A percentile compares a stretch with the other conserved stretches of the same genome.
These are phyloP conservation scores for Fraxinus platypoda DNA, from an alignment of 305 asterid genomes.

Conservation along the genomic window DNA sequence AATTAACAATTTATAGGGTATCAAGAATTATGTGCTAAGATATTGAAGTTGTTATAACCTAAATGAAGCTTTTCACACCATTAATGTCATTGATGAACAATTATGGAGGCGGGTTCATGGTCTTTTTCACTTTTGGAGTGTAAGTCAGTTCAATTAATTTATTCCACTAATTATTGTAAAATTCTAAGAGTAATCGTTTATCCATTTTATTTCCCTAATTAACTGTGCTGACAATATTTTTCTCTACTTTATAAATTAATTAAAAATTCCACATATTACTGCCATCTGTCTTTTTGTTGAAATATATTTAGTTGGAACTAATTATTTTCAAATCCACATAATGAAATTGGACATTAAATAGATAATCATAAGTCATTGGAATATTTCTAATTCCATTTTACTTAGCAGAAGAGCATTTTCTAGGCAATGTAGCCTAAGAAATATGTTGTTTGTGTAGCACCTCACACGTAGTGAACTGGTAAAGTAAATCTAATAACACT, in stretches of 20 bases:
- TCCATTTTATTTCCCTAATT: not conserved
- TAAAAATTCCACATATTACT: not conserved
- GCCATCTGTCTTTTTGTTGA: not conserved
- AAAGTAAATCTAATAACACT: not conserved
- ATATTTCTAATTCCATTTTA: not conserved
- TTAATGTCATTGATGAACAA: not conserved
- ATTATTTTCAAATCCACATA: not conserved
- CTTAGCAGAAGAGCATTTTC: not conserved
- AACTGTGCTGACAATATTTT: not conserved
- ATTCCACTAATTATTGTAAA: not conserved
- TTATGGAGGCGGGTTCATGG: not conserved
- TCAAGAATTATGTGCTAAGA: not conserved
- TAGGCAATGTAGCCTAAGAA: not conserved
- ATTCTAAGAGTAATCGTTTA: not conserved
- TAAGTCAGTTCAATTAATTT: not conserved
- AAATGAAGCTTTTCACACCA: not conserved
- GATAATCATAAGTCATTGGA: not conserved
- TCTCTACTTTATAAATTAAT: not conserved
- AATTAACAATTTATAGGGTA: not conserved
- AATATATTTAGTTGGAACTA: not conserved
- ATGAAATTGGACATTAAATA: not conserved
- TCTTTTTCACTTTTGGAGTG: not conserved
- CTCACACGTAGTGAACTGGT: not conserved
- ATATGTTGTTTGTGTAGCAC: not conserved
- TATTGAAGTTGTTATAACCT: not conserved